Conservation (phyloP, 306 rosid species). For the Begonia loranthoides region DNA sequence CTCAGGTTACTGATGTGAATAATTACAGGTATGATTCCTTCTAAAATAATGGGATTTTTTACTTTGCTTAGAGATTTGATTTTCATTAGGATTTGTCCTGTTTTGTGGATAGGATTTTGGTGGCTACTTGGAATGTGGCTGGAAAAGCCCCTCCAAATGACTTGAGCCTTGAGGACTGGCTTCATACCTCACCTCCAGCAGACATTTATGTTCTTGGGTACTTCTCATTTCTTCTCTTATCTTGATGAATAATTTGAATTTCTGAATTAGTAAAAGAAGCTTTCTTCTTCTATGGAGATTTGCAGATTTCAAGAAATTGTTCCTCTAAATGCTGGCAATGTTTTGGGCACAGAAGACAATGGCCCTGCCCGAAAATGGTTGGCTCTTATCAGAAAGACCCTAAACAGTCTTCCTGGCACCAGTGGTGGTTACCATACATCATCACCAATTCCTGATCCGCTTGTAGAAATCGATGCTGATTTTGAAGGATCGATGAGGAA, state of each 20-base stretch:
- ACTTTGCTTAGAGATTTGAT: neutral
- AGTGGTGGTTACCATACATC: slow-evolving; percentile 60
- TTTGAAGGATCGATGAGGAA: slow-evolving; percentile 81
- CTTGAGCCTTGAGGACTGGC: slow-evolving; percentile 95
- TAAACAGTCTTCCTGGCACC: slow-evolving; percentile 82
- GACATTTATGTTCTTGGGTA: slow-evolving; percentile 98
- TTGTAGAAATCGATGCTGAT: slow-evolving; percentile 75
- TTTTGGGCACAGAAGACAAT: slow-evolving; percentile 95
- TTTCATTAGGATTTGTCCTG: slow-evolving; percentile 1
- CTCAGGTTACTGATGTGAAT: slow-evolving; percentile 56
- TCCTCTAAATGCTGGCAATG: slow-evolving; percentile 98
- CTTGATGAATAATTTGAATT: neutral
- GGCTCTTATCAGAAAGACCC: slow-evolving; percentile 73
- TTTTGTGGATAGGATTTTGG: slow-evolving; percentile 44
- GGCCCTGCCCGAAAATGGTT: slow-evolving; percentile 98
- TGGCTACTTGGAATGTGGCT: slow-evolving; percentile 97
- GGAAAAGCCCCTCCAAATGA: slow-evolving; percentile 87
- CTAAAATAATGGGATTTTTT: neutral
- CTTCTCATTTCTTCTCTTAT: slow-evolving; percentile 2
- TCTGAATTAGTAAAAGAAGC: neutral
- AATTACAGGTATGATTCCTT: slow-evolving; percentile 49
- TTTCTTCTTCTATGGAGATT: slow-evolving; percentile 9
- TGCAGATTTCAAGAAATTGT: slow-evolving; percentile 97
- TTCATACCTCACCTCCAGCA: slow-evolving; percentile 86
- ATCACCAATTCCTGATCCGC: slow-evolving; percentile 82